Conservation (phyloP, 2,329 filamentous ascomycete species). For the Neonectria magnoliae region DNA sequence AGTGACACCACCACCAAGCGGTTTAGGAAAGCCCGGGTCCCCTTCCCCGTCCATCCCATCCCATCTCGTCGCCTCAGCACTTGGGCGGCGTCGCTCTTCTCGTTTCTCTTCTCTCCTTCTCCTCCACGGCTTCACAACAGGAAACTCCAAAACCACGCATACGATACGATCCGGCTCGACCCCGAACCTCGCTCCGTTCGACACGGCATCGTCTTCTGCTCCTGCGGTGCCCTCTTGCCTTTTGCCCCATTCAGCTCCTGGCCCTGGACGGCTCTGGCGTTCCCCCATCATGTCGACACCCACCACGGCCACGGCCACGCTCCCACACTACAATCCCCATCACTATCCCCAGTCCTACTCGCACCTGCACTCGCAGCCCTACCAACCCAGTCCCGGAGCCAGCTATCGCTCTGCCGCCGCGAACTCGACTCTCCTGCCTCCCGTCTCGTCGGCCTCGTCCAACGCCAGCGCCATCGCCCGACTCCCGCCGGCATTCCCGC, state of each 20-base stretch:
- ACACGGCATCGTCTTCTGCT: conserved; percentile 28
- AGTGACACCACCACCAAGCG: conserved; percentile 24
- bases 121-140: conserved; percentile 26
- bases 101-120: conserved; percentile 31
- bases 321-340: conserved; percentile 74
- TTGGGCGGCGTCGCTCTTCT: conserved; percentile 22
- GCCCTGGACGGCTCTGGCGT: conserved; percentile 40
- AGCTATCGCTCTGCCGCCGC: conserved; percentile 45
- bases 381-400: conserved; percentile 41
- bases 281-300: conserved; percentile 77
- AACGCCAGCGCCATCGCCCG: conserved; percentile 27
- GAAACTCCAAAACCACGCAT: conserved; percentile 20
- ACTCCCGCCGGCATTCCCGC: conserved; percentile 43
- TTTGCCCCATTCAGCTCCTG: conserved; percentile 27
- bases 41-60: conserved; percentile 23
- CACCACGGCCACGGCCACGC: conserved; percentile 78
- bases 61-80: conserved; percentile 19
- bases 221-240: conserved; percentile 10
- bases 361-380: conserved; percentile 50
- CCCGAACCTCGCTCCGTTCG: conserved; percentile 29
- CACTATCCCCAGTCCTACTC: conserved; percentile 67
- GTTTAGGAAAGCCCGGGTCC: conserved; percentile 27
- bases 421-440: conserved; percentile 43
- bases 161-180: conserved; percentile 27
- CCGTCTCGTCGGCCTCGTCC: conserved; percentile 42